These are phyloP conservation scores for Hericium rajendrae DNA, from an alignment of 768 basidiomycete genomes.

Conservation along the genomic window DNA sequence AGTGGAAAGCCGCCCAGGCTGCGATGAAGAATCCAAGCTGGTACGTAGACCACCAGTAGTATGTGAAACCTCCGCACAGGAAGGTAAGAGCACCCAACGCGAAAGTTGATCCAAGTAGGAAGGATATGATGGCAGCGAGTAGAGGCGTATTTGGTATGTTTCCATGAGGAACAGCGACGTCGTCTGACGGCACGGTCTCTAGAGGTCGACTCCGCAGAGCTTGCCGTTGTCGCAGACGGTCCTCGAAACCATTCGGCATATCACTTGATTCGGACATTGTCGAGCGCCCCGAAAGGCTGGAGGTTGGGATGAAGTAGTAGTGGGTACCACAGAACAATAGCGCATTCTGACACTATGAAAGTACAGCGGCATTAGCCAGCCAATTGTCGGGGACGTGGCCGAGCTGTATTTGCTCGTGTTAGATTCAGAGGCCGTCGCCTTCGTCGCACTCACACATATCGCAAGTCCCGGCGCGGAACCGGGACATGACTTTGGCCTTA, in stretches of 20 bases:
- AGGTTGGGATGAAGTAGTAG: not conserved
- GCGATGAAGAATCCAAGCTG: conserved; percentile 80
- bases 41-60: conserved; percentile 55
- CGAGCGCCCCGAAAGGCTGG: not conserved
- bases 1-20: conserved; percentile 83
- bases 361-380: no score
- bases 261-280: not conserved
- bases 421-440: not conserved
- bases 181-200: conserved; percentile 41
- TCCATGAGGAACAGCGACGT: conserved; percentile 31
- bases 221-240: conserved; percentile 34
- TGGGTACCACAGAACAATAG: not conserved
- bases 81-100: conserved; percentile 46
- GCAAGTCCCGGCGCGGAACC: not conserved
- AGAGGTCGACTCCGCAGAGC: conserved; percentile 29
- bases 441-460: not conserved
- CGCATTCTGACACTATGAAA: not conserved
- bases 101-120: conserved; percentile 73
- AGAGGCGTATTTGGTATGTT: conserved; percentile 87
- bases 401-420: not conserved
- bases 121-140: conserved; percentile 66
- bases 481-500: not conserved
- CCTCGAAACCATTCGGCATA: conserved; percentile 27
- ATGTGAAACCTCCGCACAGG: conserved; percentile 32
- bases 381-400: not conserved